phyloP scores from a whole-genome alignment of 2,329 filamentous ascomycete genomes.

The Diplodia mutila region DNA sequence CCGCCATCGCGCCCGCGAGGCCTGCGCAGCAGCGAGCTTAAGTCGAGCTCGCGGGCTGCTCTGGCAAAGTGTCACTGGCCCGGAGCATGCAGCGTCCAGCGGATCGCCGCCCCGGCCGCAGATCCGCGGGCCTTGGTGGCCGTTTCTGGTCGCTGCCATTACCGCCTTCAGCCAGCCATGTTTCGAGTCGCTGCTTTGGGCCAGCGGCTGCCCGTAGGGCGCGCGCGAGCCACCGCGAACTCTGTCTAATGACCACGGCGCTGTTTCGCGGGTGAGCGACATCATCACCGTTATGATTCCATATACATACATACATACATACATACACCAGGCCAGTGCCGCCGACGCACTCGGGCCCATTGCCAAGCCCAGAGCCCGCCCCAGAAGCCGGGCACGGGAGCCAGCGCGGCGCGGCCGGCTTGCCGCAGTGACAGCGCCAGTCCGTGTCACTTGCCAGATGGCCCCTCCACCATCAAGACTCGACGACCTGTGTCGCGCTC shows the following conservation, averaged over 20 bases:
- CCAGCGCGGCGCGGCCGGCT: not conserved
- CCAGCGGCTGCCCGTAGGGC: not conserved
- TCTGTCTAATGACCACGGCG: not conserved
- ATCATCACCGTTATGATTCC: not conserved
- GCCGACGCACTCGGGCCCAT: not conserved
- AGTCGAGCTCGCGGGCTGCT: not conserved
- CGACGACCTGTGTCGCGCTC: not conserved
- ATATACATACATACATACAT: no score
- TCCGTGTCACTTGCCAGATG: no score
- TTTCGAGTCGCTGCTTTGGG: constrained; percentile 14
- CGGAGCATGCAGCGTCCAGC: constrained; percentile 8
- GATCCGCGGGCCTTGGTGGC: constrained; percentile 7
- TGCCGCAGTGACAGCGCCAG: not conserved
- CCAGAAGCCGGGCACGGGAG: not conserved
- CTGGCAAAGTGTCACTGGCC: constrained; percentile 7
- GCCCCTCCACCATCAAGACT: not conserved
- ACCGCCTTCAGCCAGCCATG: constrained; percentile 20
- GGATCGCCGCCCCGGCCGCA: constrained; percentile 13
- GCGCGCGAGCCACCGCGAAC: not conserved
- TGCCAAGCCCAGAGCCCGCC: not conserved
- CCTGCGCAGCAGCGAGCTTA: constrained; percentile 6
- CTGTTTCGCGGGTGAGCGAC: not conserved
- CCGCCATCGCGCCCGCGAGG: not conserved
- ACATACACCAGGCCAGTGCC: no score
- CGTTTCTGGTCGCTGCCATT: constrained; percentile 23